Conservation (phyloP, 2,329 filamentous ascomycete genomes). For the Thelonectria olida region DNA sequence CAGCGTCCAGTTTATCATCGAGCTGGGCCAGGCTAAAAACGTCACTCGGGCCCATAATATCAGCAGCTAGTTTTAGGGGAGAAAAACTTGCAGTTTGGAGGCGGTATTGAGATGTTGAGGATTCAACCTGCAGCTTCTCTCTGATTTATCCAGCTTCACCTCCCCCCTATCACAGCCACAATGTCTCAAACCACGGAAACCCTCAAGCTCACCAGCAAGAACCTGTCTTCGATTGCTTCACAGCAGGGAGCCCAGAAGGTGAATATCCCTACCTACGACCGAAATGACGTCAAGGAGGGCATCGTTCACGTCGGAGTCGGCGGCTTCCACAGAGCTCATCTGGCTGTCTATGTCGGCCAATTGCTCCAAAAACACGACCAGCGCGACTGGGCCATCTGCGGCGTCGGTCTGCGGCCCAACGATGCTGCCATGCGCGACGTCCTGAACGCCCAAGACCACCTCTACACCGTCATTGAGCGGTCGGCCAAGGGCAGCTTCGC, state of each 20-base stretch:
- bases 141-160: not conserved
- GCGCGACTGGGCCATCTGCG: constrained; percentile 60
- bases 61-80: no score
- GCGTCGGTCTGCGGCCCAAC: constrained; percentile 60
- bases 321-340: constrained; percentile 63
- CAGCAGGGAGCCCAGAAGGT: constrained; percentile 34
- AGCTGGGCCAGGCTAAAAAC: no score
- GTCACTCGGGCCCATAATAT: no score
- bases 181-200: constrained; percentile 26
- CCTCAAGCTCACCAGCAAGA: constrained; percentile 41
- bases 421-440: constrained; percentile 62
- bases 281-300: constrained; percentile 58
- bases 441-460: constrained; percentile 56
- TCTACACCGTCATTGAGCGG: constrained; percentile 65
- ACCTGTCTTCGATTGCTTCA: constrained; percentile 34
- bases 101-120: no score
- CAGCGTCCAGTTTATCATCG: no score
- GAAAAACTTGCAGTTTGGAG: no score
- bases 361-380: constrained; percentile 57
- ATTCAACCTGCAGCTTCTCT: constrained; percentile 21
- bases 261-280: constrained; percentile 53
- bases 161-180: constrained; percentile 6
- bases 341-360: constrained; percentile 61
- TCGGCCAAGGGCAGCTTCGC: constrained; percentile 59
- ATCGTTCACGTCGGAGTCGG: constrained; percentile 65